Evolutionary conservation across 352 stramenopile species (phyloP).

Genomic region (Phytophthora kernoviae): DNA sequence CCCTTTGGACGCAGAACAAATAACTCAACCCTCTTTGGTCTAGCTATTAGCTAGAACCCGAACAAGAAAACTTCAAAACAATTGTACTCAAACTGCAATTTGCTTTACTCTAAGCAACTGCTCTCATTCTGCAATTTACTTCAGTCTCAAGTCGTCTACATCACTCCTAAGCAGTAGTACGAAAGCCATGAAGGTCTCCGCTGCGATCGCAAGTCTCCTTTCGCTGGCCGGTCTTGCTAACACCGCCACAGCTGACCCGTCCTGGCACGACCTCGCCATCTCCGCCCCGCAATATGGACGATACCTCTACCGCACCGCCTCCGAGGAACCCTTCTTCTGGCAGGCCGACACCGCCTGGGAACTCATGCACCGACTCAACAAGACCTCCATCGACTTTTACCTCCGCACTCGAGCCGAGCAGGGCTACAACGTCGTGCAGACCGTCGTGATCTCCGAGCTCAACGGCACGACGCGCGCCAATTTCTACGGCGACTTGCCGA

Average conservation of each 20-base stretch:
- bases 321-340: constrained; percentile 25
- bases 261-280: constrained; percentile 24
- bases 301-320: constrained; percentile 23
- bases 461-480: constrained; percentile 29
- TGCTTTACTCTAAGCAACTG: too few species aligned
- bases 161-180: too few species aligned
- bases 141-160: too few species aligned
- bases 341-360: constrained; percentile 34
- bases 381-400: constrained; percentile 37
- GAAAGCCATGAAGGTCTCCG: constrained; percentile 8
- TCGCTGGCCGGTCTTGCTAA: background rate
- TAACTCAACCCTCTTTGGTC: too few species aligned
- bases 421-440: constrained; percentile 33
- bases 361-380: constrained; percentile 29
- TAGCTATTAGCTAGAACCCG: too few species aligned
- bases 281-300: constrained; percentile 13
- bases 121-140: too few species aligned
- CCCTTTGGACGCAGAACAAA: too few species aligned
- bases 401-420: constrained; percentile 29
- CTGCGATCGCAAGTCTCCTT: constrained; percentile 4
- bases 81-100: too few species aligned
- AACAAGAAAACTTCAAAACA: too few species aligned
- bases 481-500: constrained; percentile 33
- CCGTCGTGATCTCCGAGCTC: constrained; percentile 28
- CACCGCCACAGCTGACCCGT: constrained; percentile 1